Conservation (phyloP, 2,329 filamentous ascomycete species). For the Neofusicoccum cordaticola region DNA sequence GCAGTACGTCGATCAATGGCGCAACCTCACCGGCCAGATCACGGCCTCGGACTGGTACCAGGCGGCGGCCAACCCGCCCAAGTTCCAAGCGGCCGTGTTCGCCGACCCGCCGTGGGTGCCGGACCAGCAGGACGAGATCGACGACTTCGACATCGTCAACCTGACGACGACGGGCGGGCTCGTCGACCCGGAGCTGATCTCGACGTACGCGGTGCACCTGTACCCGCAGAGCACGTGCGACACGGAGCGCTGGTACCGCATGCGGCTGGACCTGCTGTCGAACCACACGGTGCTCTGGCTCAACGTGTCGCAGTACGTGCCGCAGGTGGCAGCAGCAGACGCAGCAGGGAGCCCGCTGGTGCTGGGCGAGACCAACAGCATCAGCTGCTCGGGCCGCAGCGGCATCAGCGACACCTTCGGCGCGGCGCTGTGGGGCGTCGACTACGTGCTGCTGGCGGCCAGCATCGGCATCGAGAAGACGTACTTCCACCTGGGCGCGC, state of each 20-base stretch:
- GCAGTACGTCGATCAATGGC: slow-evolving; percentile 14
- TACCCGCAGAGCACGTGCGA: slow-evolving; percentile 17
- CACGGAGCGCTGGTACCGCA: slow-evolving; percentile 16
- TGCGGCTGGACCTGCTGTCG: slow-evolving; percentile 20
- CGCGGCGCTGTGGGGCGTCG: slow-evolving; percentile 52
- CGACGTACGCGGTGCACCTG: slow-evolving; percentile 3
- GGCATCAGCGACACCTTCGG: slow-evolving; percentile 49
- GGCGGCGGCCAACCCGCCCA: slow-evolving; percentile 13
- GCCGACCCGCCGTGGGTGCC: slow-evolving; percentile 12
- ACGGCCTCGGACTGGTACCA: slow-evolving; percentile 17
- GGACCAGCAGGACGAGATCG: slow-evolving; percentile 12
- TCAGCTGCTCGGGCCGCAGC: slow-evolving; percentile 24
- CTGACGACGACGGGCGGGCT: slow-evolving; percentile 18
- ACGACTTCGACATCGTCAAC: slow-evolving; percentile 20
- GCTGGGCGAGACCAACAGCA: slow-evolving; percentile 32
- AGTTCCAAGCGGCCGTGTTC: slow-evolving; percentile 20
- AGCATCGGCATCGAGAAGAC: slow-evolving; percentile 19
- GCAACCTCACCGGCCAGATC: slow-evolving; percentile 19
- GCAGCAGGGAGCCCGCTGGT: slow-evolving; percentile 20
- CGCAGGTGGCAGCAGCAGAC: slow-evolving; percentile 19
- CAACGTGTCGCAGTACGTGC: slow-evolving; percentile 20
- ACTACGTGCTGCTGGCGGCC: slow-evolving; percentile 32
- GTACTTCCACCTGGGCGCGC: slow-evolving; percentile 53
- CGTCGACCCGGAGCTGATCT: slow-evolving; percentile 13
- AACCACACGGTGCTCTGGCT: slow-evolving; percentile 20